A percentile compares a stretch with the other conserved stretches of the same genome.
Conservation (phyloP, 2,329 filamentous ascomycete genomes). For the Fusarium tuaranense region DNA sequence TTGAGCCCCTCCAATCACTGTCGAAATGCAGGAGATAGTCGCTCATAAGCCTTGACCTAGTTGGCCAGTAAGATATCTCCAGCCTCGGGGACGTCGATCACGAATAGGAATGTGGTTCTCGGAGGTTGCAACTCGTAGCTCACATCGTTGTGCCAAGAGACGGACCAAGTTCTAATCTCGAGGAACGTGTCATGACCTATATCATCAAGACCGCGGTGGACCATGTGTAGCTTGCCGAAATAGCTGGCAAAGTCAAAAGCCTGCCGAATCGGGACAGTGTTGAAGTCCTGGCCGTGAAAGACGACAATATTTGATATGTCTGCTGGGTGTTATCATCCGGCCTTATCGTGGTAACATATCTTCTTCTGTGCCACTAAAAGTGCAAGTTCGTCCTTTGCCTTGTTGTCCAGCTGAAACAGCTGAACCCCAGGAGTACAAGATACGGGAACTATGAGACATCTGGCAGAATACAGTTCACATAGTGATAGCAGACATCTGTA, state of each 20-base stretch:
- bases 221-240: not conserved
- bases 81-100: not conserved
- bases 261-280: not conserved
- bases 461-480: not conserved
- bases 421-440: not conserved
- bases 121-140: not conserved
- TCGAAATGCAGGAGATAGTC: not conserved
- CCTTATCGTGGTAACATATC: not conserved
- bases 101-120: not conserved
- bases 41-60: not conserved
- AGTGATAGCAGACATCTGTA: not conserved
- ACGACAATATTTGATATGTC: not conserved
- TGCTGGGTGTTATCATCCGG: not conserved
- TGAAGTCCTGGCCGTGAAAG: not conserved
- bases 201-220: not conserved
- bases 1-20: not conserved
- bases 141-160: not conserved
- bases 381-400: not conserved
- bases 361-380: not conserved
- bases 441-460: not conserved
- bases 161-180: not conserved
- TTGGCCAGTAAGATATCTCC: not conserved
- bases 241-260: not conserved
- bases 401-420: not conserved
- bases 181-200: not conserved